These are phyloP conservation scores for Aspergillus indologenus DNA, from an alignment of 495 filamentous ascomycete genomes.

Conservation along the genomic window DNA sequence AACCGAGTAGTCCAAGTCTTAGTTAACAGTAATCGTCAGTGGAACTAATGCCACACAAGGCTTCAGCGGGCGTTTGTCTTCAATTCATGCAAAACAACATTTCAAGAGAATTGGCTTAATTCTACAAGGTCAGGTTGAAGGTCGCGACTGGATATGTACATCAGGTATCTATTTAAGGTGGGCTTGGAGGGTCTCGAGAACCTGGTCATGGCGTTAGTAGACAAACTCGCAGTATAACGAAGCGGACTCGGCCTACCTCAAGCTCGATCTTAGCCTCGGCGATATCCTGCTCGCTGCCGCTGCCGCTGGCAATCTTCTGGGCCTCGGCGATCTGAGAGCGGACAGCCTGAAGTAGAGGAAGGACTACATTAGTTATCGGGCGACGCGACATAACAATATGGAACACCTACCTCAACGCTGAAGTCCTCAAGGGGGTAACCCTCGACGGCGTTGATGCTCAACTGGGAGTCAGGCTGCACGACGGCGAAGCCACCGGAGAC, in stretches of 20 bases:
- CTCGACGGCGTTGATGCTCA: constrained; percentile 98
- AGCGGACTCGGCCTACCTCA: constrained; percentile 61
- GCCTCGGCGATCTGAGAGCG: constrained; percentile 74
- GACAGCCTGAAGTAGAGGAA: constrained; percentile 30
- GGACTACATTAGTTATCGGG: constrained; percentile 12
- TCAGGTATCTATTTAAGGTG: constrained; percentile 63
- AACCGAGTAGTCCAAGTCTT: background rate
- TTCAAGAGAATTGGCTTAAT: constrained; percentile 41
- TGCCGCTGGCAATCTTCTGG: constrained; percentile 87
- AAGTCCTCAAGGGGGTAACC: constrained; percentile 93
- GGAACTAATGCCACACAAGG: constrained; percentile 3
- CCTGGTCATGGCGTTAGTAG: constrained; percentile 40
- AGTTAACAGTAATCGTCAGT: background rate
- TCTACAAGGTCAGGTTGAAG: constrained; percentile 39
- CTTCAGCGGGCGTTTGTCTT: constrained; percentile 5
- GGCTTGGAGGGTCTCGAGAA: constrained; percentile 71
- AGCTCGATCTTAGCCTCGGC: constrained; percentile 98
- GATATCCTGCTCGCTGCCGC: constrained; percentile 94
- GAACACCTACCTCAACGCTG: constrained; percentile 66
- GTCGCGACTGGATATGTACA: constrained; percentile 46
- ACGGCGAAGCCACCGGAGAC: constrained; percentile 96
- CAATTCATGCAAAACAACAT: constrained; percentile 16
- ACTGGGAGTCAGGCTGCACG: constrained; percentile 88
- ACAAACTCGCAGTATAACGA: constrained; percentile 1
- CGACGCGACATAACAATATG: background rate